These are phyloP conservation scores for Scopulariopsis brevicaulis DNA, from an alignment of 2,329 filamentous ascomycete genomes.

Conservation along the genomic window DNA sequence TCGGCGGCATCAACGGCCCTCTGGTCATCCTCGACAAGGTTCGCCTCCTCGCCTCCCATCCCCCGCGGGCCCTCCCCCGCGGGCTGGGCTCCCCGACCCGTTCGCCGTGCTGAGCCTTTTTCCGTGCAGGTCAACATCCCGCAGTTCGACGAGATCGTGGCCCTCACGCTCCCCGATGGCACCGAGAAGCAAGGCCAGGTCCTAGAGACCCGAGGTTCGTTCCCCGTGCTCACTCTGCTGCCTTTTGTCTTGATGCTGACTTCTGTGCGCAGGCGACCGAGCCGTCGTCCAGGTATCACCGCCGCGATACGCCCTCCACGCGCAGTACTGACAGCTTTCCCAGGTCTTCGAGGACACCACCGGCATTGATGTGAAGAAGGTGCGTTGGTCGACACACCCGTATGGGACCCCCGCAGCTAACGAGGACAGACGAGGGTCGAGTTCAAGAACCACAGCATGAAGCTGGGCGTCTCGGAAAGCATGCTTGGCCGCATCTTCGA, in stretches of 20 bases:
- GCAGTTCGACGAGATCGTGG: conserved; percentile 95
- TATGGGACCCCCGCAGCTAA: background rate
- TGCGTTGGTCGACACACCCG: conserved; percentile 21
- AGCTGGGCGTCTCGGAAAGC: conserved; percentile 97
- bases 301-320: background rate
- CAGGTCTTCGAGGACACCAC: conserved; percentile 91
- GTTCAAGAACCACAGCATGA: conserved; percentile 93
- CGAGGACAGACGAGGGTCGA: conserved; percentile 75
- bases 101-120: conserved; percentile 1
- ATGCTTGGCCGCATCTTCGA: conserved; percentile 99
- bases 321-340: background rate
- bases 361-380: conserved; percentile 99
- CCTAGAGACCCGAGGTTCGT: conserved; percentile 83
- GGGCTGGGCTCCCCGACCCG: background rate
- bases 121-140: conserved; percentile 81
- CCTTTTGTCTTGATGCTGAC: background rate
- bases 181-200: conserved; percentile 90
- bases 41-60: conserved; percentile 7
- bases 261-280: conserved; percentile 56
- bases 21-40: conserved; percentile 97
- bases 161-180: conserved; percentile 89
- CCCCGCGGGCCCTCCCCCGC: background rate
- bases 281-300: conserved; percentile 79
- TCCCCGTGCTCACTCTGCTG: background rate
- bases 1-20: conserved; percentile 94